Evolutionary conservation across 331 rosid genomes (phyloP).

Genomic region (Erythrophleum ivorense): DNA sequence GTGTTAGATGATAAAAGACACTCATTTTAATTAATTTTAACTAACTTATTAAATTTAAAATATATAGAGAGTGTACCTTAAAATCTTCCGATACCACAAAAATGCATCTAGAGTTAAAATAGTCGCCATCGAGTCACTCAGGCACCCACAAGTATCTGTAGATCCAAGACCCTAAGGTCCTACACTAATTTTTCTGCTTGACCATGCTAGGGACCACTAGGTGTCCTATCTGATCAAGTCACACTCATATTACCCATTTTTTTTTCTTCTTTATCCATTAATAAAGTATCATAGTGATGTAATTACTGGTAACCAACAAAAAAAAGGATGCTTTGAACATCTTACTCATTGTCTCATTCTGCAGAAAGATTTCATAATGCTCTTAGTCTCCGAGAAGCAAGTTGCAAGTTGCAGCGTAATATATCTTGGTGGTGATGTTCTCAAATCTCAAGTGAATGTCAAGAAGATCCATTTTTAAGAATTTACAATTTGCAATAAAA

Average conservation of each 20-base stretch:
- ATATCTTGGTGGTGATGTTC: slow-evolving; percentile 6
- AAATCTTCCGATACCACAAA: background rate
- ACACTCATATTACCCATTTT: background rate
- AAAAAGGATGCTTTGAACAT: slow-evolving; percentile 9
- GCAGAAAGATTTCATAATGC: background rate
- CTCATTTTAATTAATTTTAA: no score
- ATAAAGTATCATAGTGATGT: background rate
- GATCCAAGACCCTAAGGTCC: background rate
- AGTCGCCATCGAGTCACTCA: background rate
- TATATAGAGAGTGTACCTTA: no score
- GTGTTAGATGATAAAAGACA: background rate
- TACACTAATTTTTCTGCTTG: background rate
- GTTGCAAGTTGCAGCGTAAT: slow-evolving; percentile 10
- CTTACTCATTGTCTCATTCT: slow-evolving; percentile 7
- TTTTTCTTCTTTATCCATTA: background rate
- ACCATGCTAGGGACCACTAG: background rate
- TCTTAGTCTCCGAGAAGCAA: slow-evolving; percentile 5
- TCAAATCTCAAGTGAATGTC: background rate
- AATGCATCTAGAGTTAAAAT: background rate
- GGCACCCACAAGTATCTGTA: background rate
- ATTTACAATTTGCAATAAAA: slow-evolving; percentile 14
- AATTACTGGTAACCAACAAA: background rate
- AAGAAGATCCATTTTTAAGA: slow-evolving; percentile 5
- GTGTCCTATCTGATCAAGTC: background rate
- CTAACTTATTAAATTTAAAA: no score